Conservation (phyloP, 140 eudicot genomes). For the Senecio squalidus region DNA sequence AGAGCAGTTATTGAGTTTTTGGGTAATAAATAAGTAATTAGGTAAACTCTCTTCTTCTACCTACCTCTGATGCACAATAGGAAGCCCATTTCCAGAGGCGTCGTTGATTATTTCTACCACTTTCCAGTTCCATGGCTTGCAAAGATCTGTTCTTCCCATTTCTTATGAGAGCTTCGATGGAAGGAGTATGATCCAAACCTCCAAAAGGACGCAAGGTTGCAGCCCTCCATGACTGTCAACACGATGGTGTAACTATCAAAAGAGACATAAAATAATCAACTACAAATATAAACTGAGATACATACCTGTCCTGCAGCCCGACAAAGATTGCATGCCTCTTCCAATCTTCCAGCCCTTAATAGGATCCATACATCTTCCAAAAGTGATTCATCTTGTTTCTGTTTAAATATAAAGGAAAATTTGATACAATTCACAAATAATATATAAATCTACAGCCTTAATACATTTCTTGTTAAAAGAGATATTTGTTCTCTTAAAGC, state of each 20-base stretch:
- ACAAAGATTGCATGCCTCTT: slow-evolving; percentile 93
- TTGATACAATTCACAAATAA: background rate
- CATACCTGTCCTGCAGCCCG: slow-evolving; percentile 97
- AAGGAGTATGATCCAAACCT: slow-evolving; percentile 59
- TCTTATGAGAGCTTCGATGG: slow-evolving; percentile 61
- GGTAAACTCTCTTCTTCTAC: slow-evolving; percentile 1
- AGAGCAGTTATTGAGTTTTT: background rate
- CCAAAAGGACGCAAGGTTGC: slow-evolving; percentile 83
- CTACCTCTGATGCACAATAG: slow-evolving; percentile 91
- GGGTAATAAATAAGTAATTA: background rate
- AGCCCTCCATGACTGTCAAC: slow-evolving; percentile 89
- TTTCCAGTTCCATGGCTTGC: slow-evolving; percentile 90
- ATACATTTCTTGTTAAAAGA: background rate
- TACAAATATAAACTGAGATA: slow-evolving; percentile 1
- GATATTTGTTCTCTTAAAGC: background rate
- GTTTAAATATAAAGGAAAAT: slow-evolving; percentile 12
- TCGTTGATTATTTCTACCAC: slow-evolving; percentile 82
- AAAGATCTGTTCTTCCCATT: slow-evolving; percentile 79
- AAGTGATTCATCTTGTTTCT: slow-evolving; percentile 95
- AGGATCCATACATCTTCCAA: slow-evolving; percentile 94
- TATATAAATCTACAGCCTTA: background rate
- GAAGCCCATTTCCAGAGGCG: slow-evolving; percentile 99
- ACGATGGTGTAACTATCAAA: slow-evolving; percentile 8
- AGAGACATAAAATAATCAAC: background rate
- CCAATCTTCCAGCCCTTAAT: slow-evolving; percentile 84